A percentile compares a stretch with the other conserved stretches of the same genome.
Evolutionary conservation across 2,329 filamentous ascomycete genomes (phyloP).

Genomic region (Exophiala sideris): DNA sequence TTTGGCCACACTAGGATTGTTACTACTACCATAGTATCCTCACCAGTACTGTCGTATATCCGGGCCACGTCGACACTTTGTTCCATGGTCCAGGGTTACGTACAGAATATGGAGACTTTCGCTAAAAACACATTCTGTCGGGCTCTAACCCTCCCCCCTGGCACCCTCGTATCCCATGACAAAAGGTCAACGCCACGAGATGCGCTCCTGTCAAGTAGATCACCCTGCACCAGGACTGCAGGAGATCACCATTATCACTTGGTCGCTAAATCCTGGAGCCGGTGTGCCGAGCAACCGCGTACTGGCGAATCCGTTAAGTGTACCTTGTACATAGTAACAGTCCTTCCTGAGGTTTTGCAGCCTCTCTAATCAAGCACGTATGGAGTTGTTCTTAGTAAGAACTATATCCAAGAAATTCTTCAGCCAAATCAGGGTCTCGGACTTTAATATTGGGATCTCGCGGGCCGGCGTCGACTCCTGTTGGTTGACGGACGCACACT

Average conservation of each 20-base stretch:
- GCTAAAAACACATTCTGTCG: background rate
- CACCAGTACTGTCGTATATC: background rate
- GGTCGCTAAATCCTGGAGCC: too few relatives aligned
- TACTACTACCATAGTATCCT: background rate
- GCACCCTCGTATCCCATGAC: background rate
- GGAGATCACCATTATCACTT: too few relatives aligned
- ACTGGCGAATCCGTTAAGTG: too few relatives aligned
- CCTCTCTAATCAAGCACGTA: background rate
- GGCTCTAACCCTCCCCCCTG: background rate
- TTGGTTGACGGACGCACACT: constrained; percentile 16
- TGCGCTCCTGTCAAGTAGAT: too few relatives aligned
- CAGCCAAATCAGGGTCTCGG: constrained; percentile 30
- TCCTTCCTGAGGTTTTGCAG: background rate
- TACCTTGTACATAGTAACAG: too few relatives aligned
- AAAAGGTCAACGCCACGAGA: background rate
- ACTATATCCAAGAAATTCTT: constrained; percentile 1
- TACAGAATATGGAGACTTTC: too few relatives aligned
- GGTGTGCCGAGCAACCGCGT: too few relatives aligned
- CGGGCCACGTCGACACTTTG: background rate
- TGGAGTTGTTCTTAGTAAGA: background rate
- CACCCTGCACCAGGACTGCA: too few relatives aligned
- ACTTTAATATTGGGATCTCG: constrained; percentile 4
- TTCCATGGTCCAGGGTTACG: background rate
- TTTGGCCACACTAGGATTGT: background rate
- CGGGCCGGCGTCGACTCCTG: constrained; percentile 12